Evolutionary conservation across 2,329 filamentous ascomycete genomes (phyloP), one percentile per base, ranked within the genome.

Genomic region (Aspergillus neotritici): DNA sequence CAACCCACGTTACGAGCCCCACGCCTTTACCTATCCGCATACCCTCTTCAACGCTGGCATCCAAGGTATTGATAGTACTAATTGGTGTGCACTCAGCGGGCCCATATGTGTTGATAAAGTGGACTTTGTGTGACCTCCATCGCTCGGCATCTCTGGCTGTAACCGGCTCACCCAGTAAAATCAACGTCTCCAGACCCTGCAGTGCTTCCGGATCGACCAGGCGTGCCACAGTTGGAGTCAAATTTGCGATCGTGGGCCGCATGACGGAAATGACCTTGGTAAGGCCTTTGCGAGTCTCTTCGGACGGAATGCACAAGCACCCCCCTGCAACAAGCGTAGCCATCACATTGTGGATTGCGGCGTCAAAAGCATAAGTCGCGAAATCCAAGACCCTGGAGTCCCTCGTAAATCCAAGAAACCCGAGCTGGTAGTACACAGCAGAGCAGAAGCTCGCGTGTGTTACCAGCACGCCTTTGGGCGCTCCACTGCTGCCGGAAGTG

Each of bases 221-320:
- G 21, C 37, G 34, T 1, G 38, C 21, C 8, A 44, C 30, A 1
- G 47, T 46, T 1, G 50, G 50, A 1, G 47, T 50, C 13, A 52
- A 12, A 9, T 43, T 17, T 4, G 47, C 39, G 9, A 17, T 36
- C 30, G 39, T 31, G 14, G 40, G 29, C n/a, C 35, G 30, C 29
- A 45, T 37, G n/a, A 32, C 34, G 14, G 28, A 31, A 31, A 79
- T 72, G 1, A 66, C 67, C 0, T 66, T 68, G 0, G 65, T 58
- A 8, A 78, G 64, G 40, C 75, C 66, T 0, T 68, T 48, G 14
- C 70, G 59, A 42, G 75, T 68, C 2, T 61, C 46, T 0, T 69
- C 57, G 0, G 69, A 67, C 0, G 77, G 76, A 0, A 80, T 64
- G 40, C 77, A 79, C 8, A 57, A 34, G 32, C 49, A 52, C 7